Conservation (phyloP, 2,329 filamentous ascomycete genomes). For the Fusarium sp. region DNA sequence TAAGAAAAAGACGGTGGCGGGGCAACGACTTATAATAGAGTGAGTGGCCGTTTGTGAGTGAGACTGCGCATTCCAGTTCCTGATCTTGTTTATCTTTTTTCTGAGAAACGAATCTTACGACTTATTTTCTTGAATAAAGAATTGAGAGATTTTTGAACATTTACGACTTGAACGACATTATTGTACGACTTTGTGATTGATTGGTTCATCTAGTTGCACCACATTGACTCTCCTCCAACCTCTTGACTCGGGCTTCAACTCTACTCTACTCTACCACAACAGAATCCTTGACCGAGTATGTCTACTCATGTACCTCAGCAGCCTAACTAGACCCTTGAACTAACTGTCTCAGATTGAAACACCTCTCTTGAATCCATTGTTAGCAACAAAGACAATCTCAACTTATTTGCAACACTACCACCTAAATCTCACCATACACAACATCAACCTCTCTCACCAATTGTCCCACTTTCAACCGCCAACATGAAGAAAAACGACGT, state of each 20-base stretch:
- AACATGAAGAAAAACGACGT: conserved; percentile 74
- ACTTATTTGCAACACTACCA: not conserved
- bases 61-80: conserved; percentile 30
- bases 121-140: conserved; percentile 1
- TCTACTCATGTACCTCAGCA: not conserved
- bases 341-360: conserved; percentile 21
- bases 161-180: conserved; percentile 15
- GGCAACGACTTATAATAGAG: conserved; percentile 59
- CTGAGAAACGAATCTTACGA: conserved; percentile 1
- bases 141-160: not conserved
- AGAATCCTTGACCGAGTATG: conserved; percentile 5
- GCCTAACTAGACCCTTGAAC: not conserved
- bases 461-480: conserved; percentile 42
- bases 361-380: not conserved
- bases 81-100: conserved; percentile 11
- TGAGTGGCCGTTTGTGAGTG: conserved; percentile 12
- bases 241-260: not conserved
- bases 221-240: conserved; percentile 9
- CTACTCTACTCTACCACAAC: not conserved
- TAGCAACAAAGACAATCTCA: not conserved
- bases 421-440: not conserved
- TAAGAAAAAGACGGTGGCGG: conserved; percentile 58
- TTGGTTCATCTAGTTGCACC: conserved; percentile 21
- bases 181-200: conserved; percentile 8
- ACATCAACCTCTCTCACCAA: not conserved